A percentile compares a stretch with the other conserved stretches of the same genome.
These are phyloP conservation scores for Coniella lustricola DNA, from an alignment of 2,329 filamentous ascomycete species.

Conservation along the genomic window DNA sequence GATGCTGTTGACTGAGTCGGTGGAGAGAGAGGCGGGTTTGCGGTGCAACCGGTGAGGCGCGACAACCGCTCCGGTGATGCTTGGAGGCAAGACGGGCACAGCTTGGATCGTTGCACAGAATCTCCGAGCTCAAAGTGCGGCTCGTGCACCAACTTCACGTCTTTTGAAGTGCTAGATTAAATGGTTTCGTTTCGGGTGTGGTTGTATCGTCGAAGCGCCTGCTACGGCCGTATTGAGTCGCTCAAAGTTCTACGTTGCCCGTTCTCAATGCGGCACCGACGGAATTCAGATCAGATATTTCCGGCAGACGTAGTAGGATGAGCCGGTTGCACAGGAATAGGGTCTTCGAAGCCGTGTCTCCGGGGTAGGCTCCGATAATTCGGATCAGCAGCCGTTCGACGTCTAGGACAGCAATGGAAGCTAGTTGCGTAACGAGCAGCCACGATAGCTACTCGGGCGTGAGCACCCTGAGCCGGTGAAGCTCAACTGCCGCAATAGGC, in stretches of 20 bases:
- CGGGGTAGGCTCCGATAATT: neutral
- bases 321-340: no score
- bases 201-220: no score
- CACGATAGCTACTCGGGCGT: conserved; percentile 4
- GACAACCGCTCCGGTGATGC: neutral
- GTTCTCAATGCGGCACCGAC: no score
- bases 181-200: no score
- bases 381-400: conserved; percentile 6
- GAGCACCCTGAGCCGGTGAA: conserved; percentile 10
- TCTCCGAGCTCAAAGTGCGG: neutral
- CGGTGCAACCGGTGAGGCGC: conserved; percentile 2
- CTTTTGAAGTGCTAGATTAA: no score
- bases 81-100: neutral
- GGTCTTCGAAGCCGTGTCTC: no score
- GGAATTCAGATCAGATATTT: no score
- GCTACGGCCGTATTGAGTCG: no score
- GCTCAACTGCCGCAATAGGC: conserved; percentile 2
- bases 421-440: conserved; percentile 4
- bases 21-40: conserved; percentile 9
- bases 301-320: no score
- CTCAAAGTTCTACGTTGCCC: no score
- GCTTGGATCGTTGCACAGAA: neutral
- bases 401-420: conserved; percentile 9
- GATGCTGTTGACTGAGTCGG: conserved; percentile 12
- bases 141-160: no score